These are phyloP conservation scores for Globisporangium iwayamae DNA, from an alignment of 352 stramenopile genomes.

Conservation along the genomic window DNA sequence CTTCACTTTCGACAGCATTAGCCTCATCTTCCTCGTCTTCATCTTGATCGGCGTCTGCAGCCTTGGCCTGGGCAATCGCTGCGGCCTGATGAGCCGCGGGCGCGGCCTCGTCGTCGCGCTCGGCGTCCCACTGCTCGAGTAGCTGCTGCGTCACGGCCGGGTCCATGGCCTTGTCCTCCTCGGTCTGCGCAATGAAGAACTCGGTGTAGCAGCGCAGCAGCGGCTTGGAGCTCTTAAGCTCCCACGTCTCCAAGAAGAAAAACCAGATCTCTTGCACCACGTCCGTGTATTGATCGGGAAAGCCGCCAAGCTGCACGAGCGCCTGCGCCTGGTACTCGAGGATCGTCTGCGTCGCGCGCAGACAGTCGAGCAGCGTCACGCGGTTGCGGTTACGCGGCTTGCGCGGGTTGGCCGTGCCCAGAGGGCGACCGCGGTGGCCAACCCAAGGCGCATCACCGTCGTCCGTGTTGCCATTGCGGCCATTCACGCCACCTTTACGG, in stretches of 20 bases:
- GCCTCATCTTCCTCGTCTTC: background rate
- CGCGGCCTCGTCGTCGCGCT: conserved; percentile 29
- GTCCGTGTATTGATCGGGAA: conserved; percentile 35
- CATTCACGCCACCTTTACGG: background rate
- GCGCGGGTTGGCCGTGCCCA: background rate
- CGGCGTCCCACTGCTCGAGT: conserved; percentile 68
- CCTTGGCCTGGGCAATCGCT: background rate
- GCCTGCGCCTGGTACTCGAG: conserved; percentile 45
- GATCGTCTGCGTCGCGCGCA: conserved; percentile 61
- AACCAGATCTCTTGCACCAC: conserved; percentile 69
- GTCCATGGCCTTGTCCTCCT: conserved; percentile 45
- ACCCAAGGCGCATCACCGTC: background rate
- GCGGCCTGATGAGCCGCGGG: background rate
- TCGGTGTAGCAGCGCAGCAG: conserved; percentile 73
- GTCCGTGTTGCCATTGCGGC: background rate
- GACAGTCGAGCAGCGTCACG: conserved; percentile 47
- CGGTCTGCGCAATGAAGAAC: conserved; percentile 36
- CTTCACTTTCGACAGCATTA: background rate
- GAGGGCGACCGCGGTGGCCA: conserved; percentile 1
- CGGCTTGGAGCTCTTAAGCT: conserved; percentile 46
- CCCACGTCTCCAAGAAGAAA: conserved; percentile 60
- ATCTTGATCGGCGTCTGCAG: background rate
- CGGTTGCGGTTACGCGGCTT: conserved; percentile 16
- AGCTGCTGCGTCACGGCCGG: conserved; percentile 49
- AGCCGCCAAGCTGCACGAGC: conserved; percentile 37